Evolutionary conservation across 768 basidiomycete species (phyloP), one percentile per base, ranked within the genome.

Genomic region (Boletus tylopilopsis): DNA sequence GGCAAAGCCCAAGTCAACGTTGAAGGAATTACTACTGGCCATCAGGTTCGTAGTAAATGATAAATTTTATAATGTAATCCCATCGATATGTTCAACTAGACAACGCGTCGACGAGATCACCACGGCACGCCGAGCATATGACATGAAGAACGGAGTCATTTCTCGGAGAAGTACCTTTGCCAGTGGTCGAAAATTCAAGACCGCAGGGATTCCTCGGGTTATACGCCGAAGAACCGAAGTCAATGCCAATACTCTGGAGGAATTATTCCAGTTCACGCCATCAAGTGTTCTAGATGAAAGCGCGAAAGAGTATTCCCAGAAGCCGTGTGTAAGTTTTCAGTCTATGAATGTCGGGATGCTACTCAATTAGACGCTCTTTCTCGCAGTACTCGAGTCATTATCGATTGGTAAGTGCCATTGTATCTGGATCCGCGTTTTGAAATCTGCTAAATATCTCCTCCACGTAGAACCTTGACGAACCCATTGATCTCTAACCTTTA

Each of bases 351-450:
- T 27, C 5, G 24, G 7, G 13, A 37, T 24, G 30, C 12, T 56
- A 12, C 49, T n/a, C 8, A 8, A 7, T 19, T n/a, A n/a, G n/a
- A 11, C 16, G 23, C 8, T 19, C 23, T 43, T 50, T 15, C 16
- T 25, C 1, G 18, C 42, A 64, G 63, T 66, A 55, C 21, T 51
- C 64, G 8, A 64, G 64, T 23, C 63, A 61, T 27, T 57, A 47
- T 35, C 59, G 42, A 35, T 38, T 65, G 19, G 63, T 66, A 22
- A 51, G 58, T 45, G 36, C 9, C 12, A 12, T 5, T n/a, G n/a
- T n/a, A n/a, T n/a, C n/a, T n/a, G n/a, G n/a, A n/a, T 18, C n/a
- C 25, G 23, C 23, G 11, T 36, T 23, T 29, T 23, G 27, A 12
- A 34, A 29, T 32, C 11, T 18, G 15, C 43, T 50, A 11, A 50